Base-by-base conservation (phyloP, 345 rosid genomes). In the Clarkia xantiana region DNA sequence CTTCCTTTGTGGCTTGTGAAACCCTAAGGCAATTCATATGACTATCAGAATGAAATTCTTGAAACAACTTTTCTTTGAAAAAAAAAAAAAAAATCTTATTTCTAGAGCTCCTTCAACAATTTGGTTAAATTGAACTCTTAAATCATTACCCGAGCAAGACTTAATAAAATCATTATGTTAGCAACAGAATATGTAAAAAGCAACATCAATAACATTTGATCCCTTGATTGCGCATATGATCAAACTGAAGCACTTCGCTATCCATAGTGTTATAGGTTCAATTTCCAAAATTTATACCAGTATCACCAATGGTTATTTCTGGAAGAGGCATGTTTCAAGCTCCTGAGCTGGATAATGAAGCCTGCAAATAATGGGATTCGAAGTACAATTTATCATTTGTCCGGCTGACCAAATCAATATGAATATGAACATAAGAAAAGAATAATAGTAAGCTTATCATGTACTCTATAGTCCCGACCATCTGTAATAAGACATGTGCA, bases 211-310 rank as follows among this genome's bases (percentile, higher is more conserved):
- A 93, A 67, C 99, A 93, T 84, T 67, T 87, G 96, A 66, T 84
- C 61, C 60, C 95, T 78, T 11, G 99, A 61, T 86, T 84, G 60
- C 91, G 91, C 63, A 87, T 84, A 22, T 84, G 76, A 71, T 91
- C 86, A 65, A 91, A 87, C 71, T 69, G 78, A 68, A 87, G 75
- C 59, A 86, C 73, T 57, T 96, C 96, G 46, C 87, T 91, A 71
- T 91, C 99, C 96, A 87, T 84, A 65, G 76, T 66, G 71, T 87
- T 91, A 62, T 87, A 78, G 36, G 96, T 95, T 17, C 96, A 96
- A 59, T 56, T 80, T 42, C 99, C 99, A 58, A 91, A 80, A 63
- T 91, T 91, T 56, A 73, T 75, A 53, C 99, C 99, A 51, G 87
- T 87, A 70, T 91, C 99, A 53, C 96, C 99, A 57, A 84, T 60